Evolutionary conservation across 495 filamentous ascomycete species (phyloP).

Genomic region (Neurospora sublineolata): DNA sequence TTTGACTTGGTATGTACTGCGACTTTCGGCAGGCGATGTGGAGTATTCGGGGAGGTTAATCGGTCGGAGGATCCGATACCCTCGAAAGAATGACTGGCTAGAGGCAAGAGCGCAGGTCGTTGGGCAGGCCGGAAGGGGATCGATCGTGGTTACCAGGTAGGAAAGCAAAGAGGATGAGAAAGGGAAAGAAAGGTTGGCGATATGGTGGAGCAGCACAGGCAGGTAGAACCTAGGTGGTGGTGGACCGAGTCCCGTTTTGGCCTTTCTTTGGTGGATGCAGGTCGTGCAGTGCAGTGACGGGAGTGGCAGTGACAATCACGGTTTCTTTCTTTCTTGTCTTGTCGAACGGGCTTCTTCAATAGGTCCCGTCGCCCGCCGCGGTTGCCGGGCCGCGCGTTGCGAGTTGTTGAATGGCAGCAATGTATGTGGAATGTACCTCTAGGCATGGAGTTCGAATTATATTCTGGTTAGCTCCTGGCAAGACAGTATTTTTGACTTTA

Average conservation of each 20-base stretch:
- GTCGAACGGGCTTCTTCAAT: background rate
- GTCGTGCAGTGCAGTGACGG: background rate
- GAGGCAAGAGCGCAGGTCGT: background rate
- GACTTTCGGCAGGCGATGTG: background rate
- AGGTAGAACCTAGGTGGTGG: background rate
- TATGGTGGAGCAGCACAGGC: background rate
- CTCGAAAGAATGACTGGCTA: background rate
- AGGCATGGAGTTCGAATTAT: background rate
- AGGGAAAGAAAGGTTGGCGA: background rate
- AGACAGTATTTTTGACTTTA: background rate
- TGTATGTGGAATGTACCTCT: background rate
- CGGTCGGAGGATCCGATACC: background rate
- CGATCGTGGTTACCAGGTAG: background rate
- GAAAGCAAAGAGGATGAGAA: background rate
- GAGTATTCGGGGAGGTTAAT: background rate
- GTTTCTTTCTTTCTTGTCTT: background rate
- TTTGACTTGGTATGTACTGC: background rate
- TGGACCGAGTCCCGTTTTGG: background rate
- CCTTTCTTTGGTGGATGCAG: background rate
- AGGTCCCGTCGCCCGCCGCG: background rate
- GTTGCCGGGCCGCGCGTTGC: background rate
- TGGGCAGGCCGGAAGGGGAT: background rate
- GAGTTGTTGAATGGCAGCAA: background rate
- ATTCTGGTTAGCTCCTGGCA: background rate
- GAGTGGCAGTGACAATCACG: background rate